Conservation (phyloP, 1,284 basidiomycete genomes). For the Porogramme epimiltina region DNA sequence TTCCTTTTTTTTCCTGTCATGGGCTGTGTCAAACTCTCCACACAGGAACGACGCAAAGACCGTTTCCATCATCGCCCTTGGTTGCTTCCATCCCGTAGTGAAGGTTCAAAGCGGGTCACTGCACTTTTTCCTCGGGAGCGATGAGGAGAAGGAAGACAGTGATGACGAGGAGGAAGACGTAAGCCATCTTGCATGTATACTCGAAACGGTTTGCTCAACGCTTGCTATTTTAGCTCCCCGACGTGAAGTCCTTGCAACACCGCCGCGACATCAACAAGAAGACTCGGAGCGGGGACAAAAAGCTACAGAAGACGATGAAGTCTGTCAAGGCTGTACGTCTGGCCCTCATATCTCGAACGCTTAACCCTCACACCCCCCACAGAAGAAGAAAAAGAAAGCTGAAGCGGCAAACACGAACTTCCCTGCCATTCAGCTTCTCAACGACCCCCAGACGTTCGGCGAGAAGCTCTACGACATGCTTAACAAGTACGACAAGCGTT, state of each 20-base stretch:
- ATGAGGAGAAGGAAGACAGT: slow-evolving; percentile 69
- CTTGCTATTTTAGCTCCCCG: slow-evolving; percentile 52
- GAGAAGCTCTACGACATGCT: slow-evolving; percentile 94
- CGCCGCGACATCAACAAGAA: slow-evolving; percentile 89
- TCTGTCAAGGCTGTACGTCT: slow-evolving; percentile 51
- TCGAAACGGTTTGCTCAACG: not conserved
- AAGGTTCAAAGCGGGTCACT: slow-evolving; percentile 96
- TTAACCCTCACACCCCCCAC: slow-evolving; percentile 1
- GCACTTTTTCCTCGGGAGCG: slow-evolving; percentile 95
- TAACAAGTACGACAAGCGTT: slow-evolving; percentile 87
- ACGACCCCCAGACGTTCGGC: slow-evolving; percentile 95
- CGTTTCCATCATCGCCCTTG: slow-evolving; percentile 90
- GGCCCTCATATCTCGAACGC: not conserved
- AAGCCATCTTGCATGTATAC: slow-evolving; percentile 6
- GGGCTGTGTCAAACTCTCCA: not conserved
- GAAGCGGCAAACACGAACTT: slow-evolving; percentile 71
- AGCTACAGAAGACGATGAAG: slow-evolving; percentile 73
- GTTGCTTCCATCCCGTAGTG: slow-evolving; percentile 91
- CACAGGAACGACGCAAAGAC: slow-evolving; percentile 88
- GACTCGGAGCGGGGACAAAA: slow-evolving; percentile 78
- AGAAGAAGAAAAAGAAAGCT: slow-evolving; percentile 65
- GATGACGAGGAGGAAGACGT: slow-evolving; percentile 76
- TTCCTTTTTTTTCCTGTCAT: not conserved
- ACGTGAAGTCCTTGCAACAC: slow-evolving; percentile 79
- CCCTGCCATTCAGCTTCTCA: slow-evolving; percentile 89